A percentile compares a stretch with the other conserved stretches of the same genome.
These are phyloP conservation scores for Aspergillus oerlinghausenensis DNA, from an alignment of 2,329 filamentous ascomycete species.

Conservation along the genomic window DNA sequence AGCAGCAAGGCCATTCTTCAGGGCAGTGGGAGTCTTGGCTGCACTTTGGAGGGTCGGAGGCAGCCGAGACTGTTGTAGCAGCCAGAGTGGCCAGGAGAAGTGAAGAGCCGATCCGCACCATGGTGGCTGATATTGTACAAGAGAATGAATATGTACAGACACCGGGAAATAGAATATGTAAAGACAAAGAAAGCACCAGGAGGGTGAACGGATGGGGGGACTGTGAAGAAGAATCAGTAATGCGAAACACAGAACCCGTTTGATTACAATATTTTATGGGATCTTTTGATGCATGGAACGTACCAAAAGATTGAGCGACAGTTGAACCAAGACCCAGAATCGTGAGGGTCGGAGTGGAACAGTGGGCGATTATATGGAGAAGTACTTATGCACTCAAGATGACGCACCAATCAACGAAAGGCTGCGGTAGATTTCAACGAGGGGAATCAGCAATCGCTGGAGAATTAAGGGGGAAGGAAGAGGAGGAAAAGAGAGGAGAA, in stretches of 20 bases:
- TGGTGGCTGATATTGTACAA: constrained; percentile 19
- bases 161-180: neutral
- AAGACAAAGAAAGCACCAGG: neutral
- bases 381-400: neutral
- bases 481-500: constrained; percentile 5
- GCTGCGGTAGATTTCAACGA: neutral
- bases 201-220: neutral
- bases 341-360: neutral
- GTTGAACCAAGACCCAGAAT: neutral
- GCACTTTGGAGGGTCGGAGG: constrained; percentile 27
- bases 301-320: neutral
- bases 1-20: constrained; percentile 69
- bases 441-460: neutral
- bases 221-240: neutral
- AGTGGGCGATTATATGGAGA: neutral
- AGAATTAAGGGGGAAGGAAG: constrained; percentile 4
- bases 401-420: neutral
- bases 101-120: constrained; percentile 34
- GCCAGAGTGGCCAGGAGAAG: constrained; percentile 32
- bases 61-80: constrained; percentile 27
- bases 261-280: neutral
- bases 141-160: neutral
- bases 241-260: neutral
- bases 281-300: neutral
- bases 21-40: constrained; percentile 60